Evolutionary conservation across 192 early-diverging fungal genomes (phyloP).

Genomic region (Rhizophagus prolifer): DNA sequence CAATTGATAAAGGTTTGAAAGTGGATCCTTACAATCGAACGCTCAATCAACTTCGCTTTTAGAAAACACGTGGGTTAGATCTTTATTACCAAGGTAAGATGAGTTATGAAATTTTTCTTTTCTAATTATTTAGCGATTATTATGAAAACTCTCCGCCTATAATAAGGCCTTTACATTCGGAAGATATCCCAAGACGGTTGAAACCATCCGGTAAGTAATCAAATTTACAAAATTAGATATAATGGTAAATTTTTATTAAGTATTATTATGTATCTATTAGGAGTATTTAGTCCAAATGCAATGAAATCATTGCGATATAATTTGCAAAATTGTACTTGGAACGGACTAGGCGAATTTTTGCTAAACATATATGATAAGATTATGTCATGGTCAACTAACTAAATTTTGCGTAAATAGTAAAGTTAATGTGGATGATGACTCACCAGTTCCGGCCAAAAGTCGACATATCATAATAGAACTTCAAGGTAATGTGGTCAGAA

Average conservation of each 20-base stretch:
- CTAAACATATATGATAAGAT: slow-evolving; percentile 7
- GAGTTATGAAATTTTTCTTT: neutral
- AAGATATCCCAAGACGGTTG: slow-evolving; percentile 4
- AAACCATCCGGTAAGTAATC: slow-evolving; percentile 11
- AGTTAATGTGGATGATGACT: neutral
- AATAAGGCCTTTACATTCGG: neutral
- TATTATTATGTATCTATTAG: neutral
- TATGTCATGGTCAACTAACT: neutral
- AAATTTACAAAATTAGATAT: neutral
- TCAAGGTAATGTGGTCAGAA: neutral
- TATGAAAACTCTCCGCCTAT: slow-evolving; percentile 7
- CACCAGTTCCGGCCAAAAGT: neutral
- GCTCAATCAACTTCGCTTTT: slow-evolving; percentile 20
- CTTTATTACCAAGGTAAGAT: neutral
- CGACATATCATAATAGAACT: neutral
- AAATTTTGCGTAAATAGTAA: neutral
- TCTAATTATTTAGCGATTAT: slow-evolving; percentile 13
- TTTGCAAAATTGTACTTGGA: slow-evolving; percentile 6
- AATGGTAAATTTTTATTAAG: neutral
- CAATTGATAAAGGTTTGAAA: slow-evolving; percentile 21
- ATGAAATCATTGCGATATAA: neutral
- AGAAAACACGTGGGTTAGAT: slow-evolving; percentile 17
- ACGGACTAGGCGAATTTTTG: slow-evolving; percentile 8
- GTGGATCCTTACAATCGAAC: slow-evolving; percentile 9
- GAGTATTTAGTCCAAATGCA: neutral